Evolutionary conservation across 108 stramenopile species (phyloP).

Genomic region (Conticribra weissflogii): DNA sequence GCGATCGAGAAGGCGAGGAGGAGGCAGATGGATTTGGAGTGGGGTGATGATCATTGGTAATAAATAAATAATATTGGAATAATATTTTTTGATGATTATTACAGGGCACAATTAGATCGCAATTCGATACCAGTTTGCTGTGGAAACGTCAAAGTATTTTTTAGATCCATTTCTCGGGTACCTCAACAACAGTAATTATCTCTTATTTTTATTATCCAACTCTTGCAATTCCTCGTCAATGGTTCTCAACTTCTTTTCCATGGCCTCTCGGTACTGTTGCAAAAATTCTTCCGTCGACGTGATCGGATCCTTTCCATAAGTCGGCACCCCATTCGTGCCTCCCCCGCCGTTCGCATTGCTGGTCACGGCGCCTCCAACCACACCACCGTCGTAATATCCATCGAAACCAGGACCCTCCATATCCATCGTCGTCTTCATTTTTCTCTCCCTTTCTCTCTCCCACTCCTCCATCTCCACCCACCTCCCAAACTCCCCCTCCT

Average conservation of each 20-base stretch:
- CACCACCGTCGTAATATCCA: slow-evolving; percentile 22
- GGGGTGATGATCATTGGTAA: slow-evolving; percentile 40
- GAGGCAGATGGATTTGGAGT: slow-evolving; percentile 21
- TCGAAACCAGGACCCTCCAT: slow-evolving; percentile 6
- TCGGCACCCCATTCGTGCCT: slow-evolving; percentile 43
- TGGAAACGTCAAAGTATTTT: too few species aligned
- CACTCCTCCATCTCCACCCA: slow-evolving; percentile 49
- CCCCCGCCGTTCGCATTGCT: slow-evolving; percentile 6
- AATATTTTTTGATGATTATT: not conserved
- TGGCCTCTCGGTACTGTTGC: slow-evolving; percentile 33
- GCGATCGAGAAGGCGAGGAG: slow-evolving; percentile 39
- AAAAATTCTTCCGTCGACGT: slow-evolving; percentile 44
- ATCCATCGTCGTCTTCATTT: not conserved
- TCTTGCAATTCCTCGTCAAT: slow-evolving; percentile 55
- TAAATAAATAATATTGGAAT: not conserved
- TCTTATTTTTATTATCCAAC: slow-evolving; percentile 10
- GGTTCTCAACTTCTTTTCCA: slow-evolving; percentile 39
- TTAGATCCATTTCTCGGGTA: too few species aligned
- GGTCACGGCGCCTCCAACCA: too few species aligned
- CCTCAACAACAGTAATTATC: too few species aligned
- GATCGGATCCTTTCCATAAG: slow-evolving; percentile 46
- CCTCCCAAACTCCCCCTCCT: slow-evolving; percentile 57
- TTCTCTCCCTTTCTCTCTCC: too few species aligned
- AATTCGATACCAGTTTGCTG: too few species aligned
- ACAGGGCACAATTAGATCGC: not conserved